Percentiles rank a stretch among this genome's conserved stretches.
Evolutionary conservation across 2,329 filamentous ascomycete genomes (phyloP).

Genomic region (Neopestalotiopsis rosae): DNA sequence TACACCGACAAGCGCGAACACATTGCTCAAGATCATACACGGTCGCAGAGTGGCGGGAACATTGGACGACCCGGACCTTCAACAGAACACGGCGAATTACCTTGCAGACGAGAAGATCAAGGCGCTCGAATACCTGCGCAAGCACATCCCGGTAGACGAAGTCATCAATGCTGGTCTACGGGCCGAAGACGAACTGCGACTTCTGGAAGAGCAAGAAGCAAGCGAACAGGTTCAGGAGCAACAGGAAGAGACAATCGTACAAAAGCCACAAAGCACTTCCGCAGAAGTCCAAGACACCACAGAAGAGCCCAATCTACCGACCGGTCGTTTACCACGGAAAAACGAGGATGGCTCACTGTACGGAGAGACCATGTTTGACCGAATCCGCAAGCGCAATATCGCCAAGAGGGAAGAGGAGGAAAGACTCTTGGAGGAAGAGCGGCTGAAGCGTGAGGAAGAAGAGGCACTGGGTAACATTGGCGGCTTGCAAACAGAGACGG

Average conservation of each 20-base stretch:
- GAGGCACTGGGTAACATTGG: constrained; percentile 43
- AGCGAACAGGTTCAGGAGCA: constrained; percentile 28
- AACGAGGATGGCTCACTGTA: constrained; percentile 54
- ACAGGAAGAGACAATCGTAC: constrained; percentile 20
- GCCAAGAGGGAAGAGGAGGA: constrained; percentile 55
- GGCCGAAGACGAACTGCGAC: constrained; percentile 66
- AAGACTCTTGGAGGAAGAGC: constrained; percentile 47
- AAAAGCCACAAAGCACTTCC: constrained; percentile 15
- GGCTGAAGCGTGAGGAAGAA: constrained; percentile 46
- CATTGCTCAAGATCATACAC: constrained; percentile 62
- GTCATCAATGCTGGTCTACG: constrained; percentile 64
- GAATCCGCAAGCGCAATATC: constrained; percentile 58
- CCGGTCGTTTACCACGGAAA: constrained; percentile 35
- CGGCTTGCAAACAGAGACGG: constrained; percentile 45
- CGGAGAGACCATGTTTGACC: constrained; percentile 61
- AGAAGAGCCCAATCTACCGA: constrained; percentile 21
- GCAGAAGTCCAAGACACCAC: constrained; percentile 18
- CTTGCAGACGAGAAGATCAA: constrained; percentile 45
- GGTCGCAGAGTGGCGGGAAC: constrained; percentile 69
- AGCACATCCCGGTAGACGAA: constrained; percentile 62
- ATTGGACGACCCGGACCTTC: constrained; percentile 61
- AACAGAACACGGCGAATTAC: constrained; percentile 52
- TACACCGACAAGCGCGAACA: constrained; percentile 52
- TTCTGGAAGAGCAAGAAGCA: constrained; percentile 47
- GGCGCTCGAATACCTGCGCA: constrained; percentile 61